Base-by-base conservation (phyloP, 2,329 filamentous ascomycete species). In the Penicillium expansum region DNA sequence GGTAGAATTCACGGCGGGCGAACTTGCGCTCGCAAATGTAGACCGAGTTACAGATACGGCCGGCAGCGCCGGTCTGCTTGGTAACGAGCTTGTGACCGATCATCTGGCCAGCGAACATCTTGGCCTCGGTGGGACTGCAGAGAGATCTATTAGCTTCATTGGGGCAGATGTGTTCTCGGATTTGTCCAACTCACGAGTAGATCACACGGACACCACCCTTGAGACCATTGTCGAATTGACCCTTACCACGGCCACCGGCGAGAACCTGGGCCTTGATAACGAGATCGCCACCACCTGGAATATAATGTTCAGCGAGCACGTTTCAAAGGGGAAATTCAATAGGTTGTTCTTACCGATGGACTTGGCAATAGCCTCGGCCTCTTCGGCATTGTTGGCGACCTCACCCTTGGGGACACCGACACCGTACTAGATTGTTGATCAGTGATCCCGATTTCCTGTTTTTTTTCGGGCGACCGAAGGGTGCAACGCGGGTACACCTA, bases 21-120 rank as follows among this genome's bases (percentile, higher is more conserved):
- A 97, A 99, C 84, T 99, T 99, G 85, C 94, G 92, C 85, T 99
- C 94, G 81, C 93, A 96, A 76, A 99, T 97, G 83, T 96, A 97
- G 75, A 99, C 94, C 63, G 92, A 86, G 79, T 90, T 97, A 86
- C 94, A 99, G 76, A 96, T 86, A 77, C 94, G 91, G 74, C 94
- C 94, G 69, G 79, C 85, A 69, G 93, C 91, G 76, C 94, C 94
- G 58, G 94, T 99, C 84, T 99, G 94, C 87, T 99, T 99, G 78
- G 94, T 99, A 80, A 99, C 86, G 79, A 99, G 91, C 81, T 97
- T 97, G 83, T 99, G 93, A 74, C 94, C 94, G 79, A 99, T 97
- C 94, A 99, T 99, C 83, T 99, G 92, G 69, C 93, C 86, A 69
- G 94, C 93, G 76, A 99, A 96, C 87, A 97, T 96, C 83, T 91